A percentile compares a stretch with the other conserved stretches of the same genome.
Evolutionary conservation across 1,284 basidiomycete genomes (phyloP).

Genomic region (Trichosporon coremiiforme): DNA sequence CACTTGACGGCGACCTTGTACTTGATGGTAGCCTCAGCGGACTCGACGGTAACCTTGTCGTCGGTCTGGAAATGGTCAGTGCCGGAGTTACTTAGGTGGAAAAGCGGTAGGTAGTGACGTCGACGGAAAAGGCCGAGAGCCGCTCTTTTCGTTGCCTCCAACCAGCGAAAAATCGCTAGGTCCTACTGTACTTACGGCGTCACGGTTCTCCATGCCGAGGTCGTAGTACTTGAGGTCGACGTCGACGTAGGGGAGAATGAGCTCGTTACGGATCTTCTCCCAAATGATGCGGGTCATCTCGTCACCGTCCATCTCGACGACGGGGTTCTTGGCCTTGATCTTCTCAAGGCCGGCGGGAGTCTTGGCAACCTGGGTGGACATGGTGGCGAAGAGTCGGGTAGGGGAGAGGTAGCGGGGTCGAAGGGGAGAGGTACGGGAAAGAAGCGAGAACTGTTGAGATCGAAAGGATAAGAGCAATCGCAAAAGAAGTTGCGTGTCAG

Average conservation of each 20-base stretch:
- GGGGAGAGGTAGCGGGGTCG: constrained; percentile 23
- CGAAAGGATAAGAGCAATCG: constrained; percentile 18
- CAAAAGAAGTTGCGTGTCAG: constrained; percentile 18
- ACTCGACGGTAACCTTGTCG: constrained; percentile 89
- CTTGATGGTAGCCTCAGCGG: constrained; percentile 83
- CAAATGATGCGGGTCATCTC: constrained; percentile 98
- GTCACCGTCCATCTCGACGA: constrained; percentile 95
- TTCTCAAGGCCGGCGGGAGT: constrained; percentile 45
- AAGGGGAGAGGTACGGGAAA: constrained; percentile 23
- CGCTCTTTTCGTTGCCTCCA: background rate
- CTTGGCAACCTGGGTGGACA: constrained; percentile 34
- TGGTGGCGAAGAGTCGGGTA: constrained; percentile 26
- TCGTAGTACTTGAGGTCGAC: constrained; percentile 99
- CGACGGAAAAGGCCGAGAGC: constrained; percentile 4
- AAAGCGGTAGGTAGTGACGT: constrained; percentile 16
- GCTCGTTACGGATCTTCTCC: constrained; percentile 98
- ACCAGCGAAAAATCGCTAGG: background rate
- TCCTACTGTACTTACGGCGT: constrained; percentile 64
- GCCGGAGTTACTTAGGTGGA: constrained; percentile 28
- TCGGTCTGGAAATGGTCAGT: constrained; percentile 66
- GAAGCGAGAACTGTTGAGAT: constrained; percentile 20
- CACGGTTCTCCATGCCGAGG: constrained; percentile 87
- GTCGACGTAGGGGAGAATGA: constrained; percentile 92
- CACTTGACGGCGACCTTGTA: constrained; percentile 83
- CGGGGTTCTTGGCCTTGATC: constrained; percentile 82